Base-by-base conservation (phyloP, 106 monocot genomes). In the Allium cepa region DNA sequence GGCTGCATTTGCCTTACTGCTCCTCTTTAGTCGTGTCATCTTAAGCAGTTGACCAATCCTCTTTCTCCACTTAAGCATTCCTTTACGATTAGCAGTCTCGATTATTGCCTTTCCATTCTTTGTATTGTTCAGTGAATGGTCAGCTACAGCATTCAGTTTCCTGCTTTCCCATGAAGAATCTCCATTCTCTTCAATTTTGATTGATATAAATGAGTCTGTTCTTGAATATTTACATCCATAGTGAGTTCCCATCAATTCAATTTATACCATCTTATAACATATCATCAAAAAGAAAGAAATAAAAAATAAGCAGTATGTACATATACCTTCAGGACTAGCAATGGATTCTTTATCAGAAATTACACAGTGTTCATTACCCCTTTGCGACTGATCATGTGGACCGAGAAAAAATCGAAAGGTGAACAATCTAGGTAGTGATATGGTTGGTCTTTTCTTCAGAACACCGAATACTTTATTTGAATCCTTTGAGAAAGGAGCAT, bases 301-400 rank as follows among this genome's bases (percentile, higher is more conserved):
- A 36, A 36, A 36, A 36, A 36, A 36, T 4, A 36, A 36, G 36
- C 3, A 15, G 53, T 16, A 47, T 71, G 13, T 45, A 9, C 49
- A 50, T 15, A 8, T 71, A 92, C 92, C 92, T 57, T 91, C 91
- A 36, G 73, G 78, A 77, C 87, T 87, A 7, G 74, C 45, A 48
- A 81, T 62, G 63, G 84, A 87, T 14, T 48, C 75, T 49, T 65
- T 68, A 57, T 80, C 83, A 22, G 73, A 73, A 57, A 49, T 55
- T 12, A 69, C 67, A 0, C 73, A 18, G 8, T 56, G 46, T 22
- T 36, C 36, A 5, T 36, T 36, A 1, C 36, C 36, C 36, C 64
- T n/a, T 10, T 63, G 75, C 17, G 14, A 72, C 15, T 71, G 48
- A 7, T 80, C 80, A 64, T 80, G 80, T 12, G 70, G 79, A 28